phyloP scores from a whole-genome alignment of 805 yeast genomes.

The Lachancea lanzarotensis region DNA sequence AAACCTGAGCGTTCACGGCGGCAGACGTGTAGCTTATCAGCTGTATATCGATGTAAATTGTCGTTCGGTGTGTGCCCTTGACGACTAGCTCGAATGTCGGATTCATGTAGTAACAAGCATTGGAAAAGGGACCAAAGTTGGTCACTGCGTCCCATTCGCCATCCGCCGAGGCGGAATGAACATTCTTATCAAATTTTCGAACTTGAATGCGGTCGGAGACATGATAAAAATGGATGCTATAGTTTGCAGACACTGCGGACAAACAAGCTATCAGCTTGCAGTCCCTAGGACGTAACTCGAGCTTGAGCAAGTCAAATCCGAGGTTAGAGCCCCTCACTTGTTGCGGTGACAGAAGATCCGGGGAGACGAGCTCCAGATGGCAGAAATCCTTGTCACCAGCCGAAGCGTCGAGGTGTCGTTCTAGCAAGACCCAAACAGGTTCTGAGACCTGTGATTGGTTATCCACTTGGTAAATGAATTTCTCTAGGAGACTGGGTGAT shows the following conservation, averaged over 20 bases:
- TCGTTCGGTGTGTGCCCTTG: conserved; percentile 10
- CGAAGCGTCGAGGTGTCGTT: conserved; percentile 36
- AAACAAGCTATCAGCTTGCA: conserved; percentile 17
- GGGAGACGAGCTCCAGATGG: conserved; percentile 18
- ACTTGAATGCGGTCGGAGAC: conserved; percentile 7
- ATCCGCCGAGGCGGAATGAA: conserved; percentile 2
- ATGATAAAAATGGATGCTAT: conserved; percentile 20
- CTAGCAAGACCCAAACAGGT: conserved; percentile 44
- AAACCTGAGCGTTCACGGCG: conserved; percentile 21
- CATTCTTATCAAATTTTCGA: not conserved
- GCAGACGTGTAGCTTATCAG: conserved; percentile 13
- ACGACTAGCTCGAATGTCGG: conserved; percentile 21
- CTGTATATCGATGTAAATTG: conserved; percentile 12
- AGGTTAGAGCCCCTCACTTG: conserved; percentile 10
- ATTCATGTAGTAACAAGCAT: conserved; percentile 15
- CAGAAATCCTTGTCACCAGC: conserved; percentile 10
- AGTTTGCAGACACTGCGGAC: conserved; percentile 19
- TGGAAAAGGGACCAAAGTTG: conserved; percentile 6
- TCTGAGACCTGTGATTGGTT: conserved; percentile 29
- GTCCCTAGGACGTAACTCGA: conserved; percentile 5
- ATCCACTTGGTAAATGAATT: conserved; percentile 40
- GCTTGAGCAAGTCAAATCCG: conserved; percentile 13
- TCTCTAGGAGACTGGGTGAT: conserved; percentile 20
- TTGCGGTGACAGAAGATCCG: conserved; percentile 6
- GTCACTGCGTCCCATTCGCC: conserved; percentile 7